Base-by-base conservation (phyloP, 1,284 basidiomycete genomes). In the Puccinia horiana region DNA sequence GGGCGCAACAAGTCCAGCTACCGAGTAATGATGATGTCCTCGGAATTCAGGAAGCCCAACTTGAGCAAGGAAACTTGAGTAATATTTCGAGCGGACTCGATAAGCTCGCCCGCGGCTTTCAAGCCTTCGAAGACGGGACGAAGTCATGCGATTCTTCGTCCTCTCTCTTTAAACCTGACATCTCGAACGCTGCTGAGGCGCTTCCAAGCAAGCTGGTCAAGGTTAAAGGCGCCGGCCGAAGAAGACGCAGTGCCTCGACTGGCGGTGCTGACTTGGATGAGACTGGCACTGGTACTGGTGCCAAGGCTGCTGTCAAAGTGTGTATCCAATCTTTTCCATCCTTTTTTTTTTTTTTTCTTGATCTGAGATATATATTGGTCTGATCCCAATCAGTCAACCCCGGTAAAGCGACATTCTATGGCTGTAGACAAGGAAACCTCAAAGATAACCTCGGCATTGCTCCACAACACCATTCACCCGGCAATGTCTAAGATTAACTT, bases 221-320 rank as follows among this genome's bases (percentile, higher is more conserved):
- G 72, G n/a, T 81, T 23, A 81, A 81, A 42, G 80, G 80, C 18
- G 80, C 63, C 37, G 80, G 80, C 12, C 72, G 80, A 35, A 69
- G 80, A 23, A 47, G 80, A 75, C 69, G 80, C 20, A 81, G 80
- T 49, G 40, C 74, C 5, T 81, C 80, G 6, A 81, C 80, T 35
- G 80, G 80, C 32, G 80, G 72, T 69, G 72, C 72, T 52, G 80
- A 81, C 63, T n/a, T 81, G n/a, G 72, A 81, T 32, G 80, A 81
- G 37, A 81, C 72, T 20, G 80, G 80, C 32, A 75, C 80, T 9
- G 80, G 80, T 47, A 14, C 72, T 75, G 80, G 80, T 47, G 80
- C 80, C 26, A 63, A 69, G 61, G 80, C 80, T 26, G 80, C 72
- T 67, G 80, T 81, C 12, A 81, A 75, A 54, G 80, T 81, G 47